Conservation (phyloP, 129 eudicot genomes). For the Arctium minus region DNA sequence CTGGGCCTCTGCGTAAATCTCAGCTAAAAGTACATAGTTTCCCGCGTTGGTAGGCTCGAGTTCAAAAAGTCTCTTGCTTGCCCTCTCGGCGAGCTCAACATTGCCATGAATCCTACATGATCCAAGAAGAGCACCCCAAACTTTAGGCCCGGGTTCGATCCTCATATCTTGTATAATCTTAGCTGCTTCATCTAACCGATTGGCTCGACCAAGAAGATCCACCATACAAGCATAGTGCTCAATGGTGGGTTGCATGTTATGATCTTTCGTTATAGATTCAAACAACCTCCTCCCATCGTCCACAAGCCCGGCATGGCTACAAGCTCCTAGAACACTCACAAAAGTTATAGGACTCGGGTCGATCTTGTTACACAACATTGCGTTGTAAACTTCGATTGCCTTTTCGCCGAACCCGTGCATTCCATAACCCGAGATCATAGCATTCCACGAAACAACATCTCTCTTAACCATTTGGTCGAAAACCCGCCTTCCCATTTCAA, state of each 20-base stretch:
- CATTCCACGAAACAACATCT: conserved; percentile 89
- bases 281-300: conserved; percentile 66
- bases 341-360: conserved; percentile 68
- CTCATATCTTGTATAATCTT: conserved; percentile 65
- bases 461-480: conserved; percentile 68
- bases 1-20: conserved; percentile 64
- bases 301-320: conserved; percentile 86
- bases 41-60: conserved; percentile 91
- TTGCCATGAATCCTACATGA: conserved; percentile 91
- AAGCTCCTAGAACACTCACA: conserved; percentile 82
- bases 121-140: conserved; percentile 94
- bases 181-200: conserved; percentile 76
- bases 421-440: conserved; percentile 86
- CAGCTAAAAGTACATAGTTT: conserved; percentile 85
- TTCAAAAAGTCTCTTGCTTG: conserved; percentile 67
- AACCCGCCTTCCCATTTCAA: conserved; percentile 50
- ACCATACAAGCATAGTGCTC: conserved; percentile 97
- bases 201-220: conserved; percentile 94
- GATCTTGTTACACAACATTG: conserved; percentile 51
- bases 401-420: conserved; percentile 71
- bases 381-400: conserved; percentile 58
- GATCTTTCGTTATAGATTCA: conserved; percentile 58
- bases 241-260: conserved; percentile 48
- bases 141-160: conserved; percentile 80
- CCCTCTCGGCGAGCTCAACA: conserved; percentile 81